These are phyloP conservation scores for Tricholoma saponaceum DNA, from an alignment of 768 basidiomycete genomes.

Conservation along the genomic window DNA sequence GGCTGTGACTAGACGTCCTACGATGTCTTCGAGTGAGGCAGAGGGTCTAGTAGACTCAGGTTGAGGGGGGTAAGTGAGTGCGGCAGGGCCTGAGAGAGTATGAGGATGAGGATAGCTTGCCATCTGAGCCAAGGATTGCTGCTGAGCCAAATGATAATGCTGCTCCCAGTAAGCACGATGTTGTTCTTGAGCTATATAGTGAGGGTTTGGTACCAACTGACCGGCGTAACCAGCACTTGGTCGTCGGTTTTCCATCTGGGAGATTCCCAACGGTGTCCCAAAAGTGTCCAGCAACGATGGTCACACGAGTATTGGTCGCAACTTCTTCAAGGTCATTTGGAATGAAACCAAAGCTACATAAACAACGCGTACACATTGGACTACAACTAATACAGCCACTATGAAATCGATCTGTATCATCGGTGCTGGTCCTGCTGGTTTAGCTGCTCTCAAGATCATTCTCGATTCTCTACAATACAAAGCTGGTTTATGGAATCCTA, in stretches of 20 bases:
- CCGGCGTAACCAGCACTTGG: no score
- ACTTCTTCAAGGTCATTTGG: no score
- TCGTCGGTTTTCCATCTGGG: no score
- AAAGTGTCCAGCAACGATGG: no score
- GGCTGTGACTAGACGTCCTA: neutral
- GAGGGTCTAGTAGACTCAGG: neutral
- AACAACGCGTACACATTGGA: conserved; percentile 8
- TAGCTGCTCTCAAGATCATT: conserved; percentile 65
- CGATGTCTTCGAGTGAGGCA: neutral
- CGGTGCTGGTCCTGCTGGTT: conserved; percentile 73
- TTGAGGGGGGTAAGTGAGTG: neutral
- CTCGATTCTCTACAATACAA: conserved; percentile 55
- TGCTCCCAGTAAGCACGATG: neutral
- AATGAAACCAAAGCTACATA: neutral
- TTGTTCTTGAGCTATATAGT: neutral
- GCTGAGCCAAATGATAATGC: neutral
- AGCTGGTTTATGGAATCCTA: conserved; percentile 56
- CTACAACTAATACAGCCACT: neutral
- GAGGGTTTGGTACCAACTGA: no score
- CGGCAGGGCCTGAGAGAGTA: no score
- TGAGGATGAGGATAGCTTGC: no score
- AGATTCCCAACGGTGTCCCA: no score
- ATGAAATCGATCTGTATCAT: conserved; percentile 56
- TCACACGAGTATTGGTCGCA: no score
- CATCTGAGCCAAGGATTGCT: no score